phyloP scores from a whole-genome alignment of 2,329 filamentous ascomycete genomes.

The Xylaria sp. region DNA sequence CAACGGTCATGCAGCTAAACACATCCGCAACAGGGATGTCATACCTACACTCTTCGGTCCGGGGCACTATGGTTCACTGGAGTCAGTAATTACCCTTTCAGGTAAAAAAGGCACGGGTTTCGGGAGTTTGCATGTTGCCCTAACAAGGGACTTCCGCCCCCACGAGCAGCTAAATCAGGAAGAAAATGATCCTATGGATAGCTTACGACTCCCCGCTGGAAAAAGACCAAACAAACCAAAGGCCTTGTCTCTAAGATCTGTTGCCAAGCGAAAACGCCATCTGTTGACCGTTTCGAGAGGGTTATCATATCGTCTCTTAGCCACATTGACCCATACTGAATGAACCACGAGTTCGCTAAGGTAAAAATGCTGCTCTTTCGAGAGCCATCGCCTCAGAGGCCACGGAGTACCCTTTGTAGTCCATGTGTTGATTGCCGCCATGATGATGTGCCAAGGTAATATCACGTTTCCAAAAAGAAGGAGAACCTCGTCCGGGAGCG shows the following conservation, averaged over 20 bases:
- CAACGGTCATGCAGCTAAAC: constrained; percentile 3
- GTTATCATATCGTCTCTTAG: constrained; percentile 5
- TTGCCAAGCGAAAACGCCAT: constrained; percentile 9
- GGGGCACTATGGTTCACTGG: background rate
- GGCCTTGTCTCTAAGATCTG: constrained; percentile 4
- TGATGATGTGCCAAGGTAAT: background rate
- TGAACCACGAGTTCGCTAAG: background rate
- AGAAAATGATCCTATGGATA: background rate
- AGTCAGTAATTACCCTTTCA: background rate
- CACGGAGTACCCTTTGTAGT: background rate
- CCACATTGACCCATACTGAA: background rate
- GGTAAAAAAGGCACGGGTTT: background rate
- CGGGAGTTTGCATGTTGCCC: background rate
- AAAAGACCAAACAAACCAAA: constrained; percentile 1
- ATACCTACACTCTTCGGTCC: constrained; percentile 7
- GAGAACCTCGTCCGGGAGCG: background rate
- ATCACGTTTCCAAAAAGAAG: background rate
- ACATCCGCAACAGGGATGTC: background rate
- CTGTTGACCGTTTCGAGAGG: background rate
- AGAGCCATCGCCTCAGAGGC: background rate
- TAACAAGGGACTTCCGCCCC: background rate
- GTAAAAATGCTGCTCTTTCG: background rate
- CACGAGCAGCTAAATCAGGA: background rate
- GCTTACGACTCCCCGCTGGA: background rate
- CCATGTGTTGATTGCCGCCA: background rate